Percentiles rank a stretch among this genome's conserved stretches.
phyloP scores from a whole-genome alignment of 768 basidiomycete species.

The Boletus sp. region DNA sequence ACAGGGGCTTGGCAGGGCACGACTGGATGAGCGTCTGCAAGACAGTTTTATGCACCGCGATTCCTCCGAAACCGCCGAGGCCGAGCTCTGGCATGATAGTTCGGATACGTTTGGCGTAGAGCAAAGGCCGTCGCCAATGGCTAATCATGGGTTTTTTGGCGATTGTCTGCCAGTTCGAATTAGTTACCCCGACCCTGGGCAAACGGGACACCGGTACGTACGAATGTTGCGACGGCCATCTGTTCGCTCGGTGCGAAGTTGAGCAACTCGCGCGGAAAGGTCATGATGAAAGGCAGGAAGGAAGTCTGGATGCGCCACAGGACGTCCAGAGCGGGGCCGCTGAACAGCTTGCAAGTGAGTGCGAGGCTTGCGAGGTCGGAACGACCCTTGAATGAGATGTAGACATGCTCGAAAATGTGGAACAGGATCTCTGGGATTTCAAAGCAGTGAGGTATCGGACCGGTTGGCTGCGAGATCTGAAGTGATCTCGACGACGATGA shows the following conservation, averaged over 20 bases:
- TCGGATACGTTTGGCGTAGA: slow-evolving; percentile 20
- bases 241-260: slow-evolving; percentile 12
- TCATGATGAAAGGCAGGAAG: slow-evolving; percentile 14
- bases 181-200: background rate
- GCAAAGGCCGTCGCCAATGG: slow-evolving; percentile 21
- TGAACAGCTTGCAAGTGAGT: slow-evolving; percentile 17
- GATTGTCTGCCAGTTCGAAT: slow-evolving; percentile 8
- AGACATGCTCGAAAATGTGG: slow-evolving; percentile 19
- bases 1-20: slow-evolving; percentile 19
- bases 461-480: background rate
- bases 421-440: slow-evolving; percentile 19
- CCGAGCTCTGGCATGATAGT: slow-evolving; percentile 8
- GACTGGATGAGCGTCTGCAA: slow-evolving; percentile 20
- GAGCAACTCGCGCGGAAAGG: slow-evolving; percentile 19
- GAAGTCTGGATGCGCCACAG: slow-evolving; percentile 23
- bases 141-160: slow-evolving; percentile 6
- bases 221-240: slow-evolving; percentile 17
- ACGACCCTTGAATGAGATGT: background rate
- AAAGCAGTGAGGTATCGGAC: slow-evolving; percentile 9
- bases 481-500: background rate
- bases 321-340: slow-evolving; percentile 18
- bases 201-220: slow-evolving; percentile 1
- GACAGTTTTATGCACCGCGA: slow-evolving; percentile 15
- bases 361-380: slow-evolving; percentile 16
- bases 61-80: slow-evolving; percentile 7